Conservation (phyloP, 495 filamentous ascomycete species). For the Tuber umbilicatum region DNA sequence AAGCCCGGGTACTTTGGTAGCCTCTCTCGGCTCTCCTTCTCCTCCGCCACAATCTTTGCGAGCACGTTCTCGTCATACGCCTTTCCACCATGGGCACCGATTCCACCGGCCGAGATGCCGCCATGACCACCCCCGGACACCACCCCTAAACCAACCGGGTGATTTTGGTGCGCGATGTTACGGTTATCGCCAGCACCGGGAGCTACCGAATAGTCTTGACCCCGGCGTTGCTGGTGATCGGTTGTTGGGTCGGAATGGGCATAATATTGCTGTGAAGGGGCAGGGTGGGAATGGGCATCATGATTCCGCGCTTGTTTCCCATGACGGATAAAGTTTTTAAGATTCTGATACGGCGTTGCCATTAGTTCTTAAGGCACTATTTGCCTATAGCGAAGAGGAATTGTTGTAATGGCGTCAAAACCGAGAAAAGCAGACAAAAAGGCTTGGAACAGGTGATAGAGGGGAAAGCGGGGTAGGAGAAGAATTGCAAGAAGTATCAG, state of each 20-base stretch:
- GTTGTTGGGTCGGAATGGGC: slow-evolving; percentile 51
- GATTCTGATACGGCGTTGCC: slow-evolving; percentile 53
- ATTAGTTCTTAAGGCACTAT: slow-evolving; percentile 30
- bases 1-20: slow-evolving; percentile 87
- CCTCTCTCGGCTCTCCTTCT: slow-evolving; percentile 73
- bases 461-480: background rate
- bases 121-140: slow-evolving; percentile 25
- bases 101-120: slow-evolving; percentile 28
- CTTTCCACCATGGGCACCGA: slow-evolving; percentile 48
- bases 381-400: background rate
- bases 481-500: background rate
- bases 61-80: slow-evolving; percentile 60
- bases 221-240: slow-evolving; percentile 41
- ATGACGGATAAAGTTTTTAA: slow-evolving; percentile 98
- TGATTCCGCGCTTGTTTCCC: slow-evolving; percentile 81
- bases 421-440: background rate
- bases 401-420: background rate
- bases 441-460: background rate
- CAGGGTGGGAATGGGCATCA: slow-evolving; percentile 49
- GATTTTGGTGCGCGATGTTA: slow-evolving; percentile 54
- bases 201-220: slow-evolving; percentile 54
- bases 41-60: slow-evolving; percentile 81
- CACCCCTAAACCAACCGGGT: slow-evolving; percentile 42
- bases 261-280: slow-evolving; percentile 52
- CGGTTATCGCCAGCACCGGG: slow-evolving; percentile 50